Conservation (phyloP, 768 basidiomycete species). For the Roridomyces roridus region DNA sequence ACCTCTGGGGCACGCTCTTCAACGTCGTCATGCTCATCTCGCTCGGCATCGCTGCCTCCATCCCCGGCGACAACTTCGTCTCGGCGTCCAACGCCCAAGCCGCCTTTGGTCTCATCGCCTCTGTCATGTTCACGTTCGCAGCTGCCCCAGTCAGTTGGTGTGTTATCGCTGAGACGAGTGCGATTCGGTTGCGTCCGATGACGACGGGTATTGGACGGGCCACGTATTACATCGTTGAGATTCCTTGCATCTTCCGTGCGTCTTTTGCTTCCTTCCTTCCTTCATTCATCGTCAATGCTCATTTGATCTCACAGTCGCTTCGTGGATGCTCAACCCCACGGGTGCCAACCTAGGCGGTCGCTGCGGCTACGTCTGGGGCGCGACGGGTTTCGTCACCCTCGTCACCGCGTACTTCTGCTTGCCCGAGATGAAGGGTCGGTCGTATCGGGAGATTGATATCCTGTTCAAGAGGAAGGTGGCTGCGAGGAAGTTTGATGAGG, state of each 20-base stretch:
- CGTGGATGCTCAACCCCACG: constrained; percentile 25
- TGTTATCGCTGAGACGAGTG: constrained; percentile 21
- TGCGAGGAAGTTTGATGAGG: constrained; percentile 19
- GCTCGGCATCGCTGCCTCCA: constrained; percentile 21
- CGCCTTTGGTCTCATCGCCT: constrained; percentile 21
- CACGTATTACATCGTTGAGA: constrained; percentile 25
- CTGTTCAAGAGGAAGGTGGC: constrained; percentile 21
- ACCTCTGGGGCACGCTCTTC: constrained; percentile 25
- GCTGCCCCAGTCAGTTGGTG: constrained; percentile 23
- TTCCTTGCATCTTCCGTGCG: constrained; percentile 26
- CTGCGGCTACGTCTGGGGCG: constrained; percentile 27
- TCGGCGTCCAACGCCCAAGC: constrained; percentile 14
- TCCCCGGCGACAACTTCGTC: neutral
- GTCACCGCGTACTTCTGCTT: constrained; percentile 19
- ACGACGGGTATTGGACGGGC: constrained; percentile 25
- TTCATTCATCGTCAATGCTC: neutral
- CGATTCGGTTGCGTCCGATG: constrained; percentile 20
- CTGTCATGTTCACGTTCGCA: constrained; percentile 23
- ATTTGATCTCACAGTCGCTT: constrained; percentile 6
- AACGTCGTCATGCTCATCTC: constrained; percentile 24
- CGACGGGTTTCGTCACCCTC: constrained; percentile 1
- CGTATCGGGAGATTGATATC: constrained; percentile 26
- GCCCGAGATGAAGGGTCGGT: constrained; percentile 26
- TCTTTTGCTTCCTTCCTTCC: neutral
- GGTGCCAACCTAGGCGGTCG: constrained; percentile 24